phyloP scores from a whole-genome alignment of 768 basidiomycete genomes.

The Lactarius tabidus region DNA sequence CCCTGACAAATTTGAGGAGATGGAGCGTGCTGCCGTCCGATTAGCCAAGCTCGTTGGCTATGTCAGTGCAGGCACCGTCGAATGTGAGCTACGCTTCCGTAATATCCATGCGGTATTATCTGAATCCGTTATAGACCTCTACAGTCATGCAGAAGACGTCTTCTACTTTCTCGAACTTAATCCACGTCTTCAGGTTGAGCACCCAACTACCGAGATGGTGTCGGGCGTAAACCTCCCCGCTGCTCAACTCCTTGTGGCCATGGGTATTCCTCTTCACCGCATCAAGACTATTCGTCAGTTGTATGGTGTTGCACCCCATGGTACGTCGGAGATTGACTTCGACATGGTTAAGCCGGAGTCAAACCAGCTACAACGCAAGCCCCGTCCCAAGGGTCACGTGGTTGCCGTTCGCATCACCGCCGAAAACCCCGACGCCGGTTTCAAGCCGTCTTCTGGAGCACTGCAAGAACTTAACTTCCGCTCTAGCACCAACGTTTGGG shows the following conservation, averaged over 20 bases:
- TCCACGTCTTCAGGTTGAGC: conserved; percentile 98
- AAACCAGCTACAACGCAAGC: conserved; percentile 86
- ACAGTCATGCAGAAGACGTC: conserved; percentile 87
- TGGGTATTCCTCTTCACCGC: conserved; percentile 95
- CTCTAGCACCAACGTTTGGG: conserved; percentile 99
- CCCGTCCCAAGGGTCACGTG: conserved; percentile 95
- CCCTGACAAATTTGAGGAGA: conserved; percentile 87
- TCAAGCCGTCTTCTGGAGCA: conserved; percentile 97
- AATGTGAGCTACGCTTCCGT: conserved; percentile 55
- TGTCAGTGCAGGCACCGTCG: conserved; percentile 97
- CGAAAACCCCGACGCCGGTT: conserved; percentile 98
- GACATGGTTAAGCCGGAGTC: conserved; percentile 90
- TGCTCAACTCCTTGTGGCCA: conserved; percentile 94
- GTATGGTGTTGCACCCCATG: conserved; percentile 91
- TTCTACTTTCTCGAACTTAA: conserved; percentile 99
- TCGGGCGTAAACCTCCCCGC: conserved; percentile 97
- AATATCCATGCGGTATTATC: conserved; percentile 13
- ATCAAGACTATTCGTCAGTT: conserved; percentile 94
- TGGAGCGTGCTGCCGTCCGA: conserved; percentile 99
- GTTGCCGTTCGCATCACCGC: conserved; percentile 99
- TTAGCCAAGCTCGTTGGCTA: conserved; percentile 99
- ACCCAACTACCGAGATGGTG: conserved; percentile 99
- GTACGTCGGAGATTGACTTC: conserved; percentile 91
- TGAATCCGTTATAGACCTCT: conserved; percentile 61
- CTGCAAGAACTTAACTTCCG: conserved; percentile 99